Base-by-base conservation (phyloP, 2,329 filamentous ascomycete genomes). In the Geosmithia flava region DNA sequence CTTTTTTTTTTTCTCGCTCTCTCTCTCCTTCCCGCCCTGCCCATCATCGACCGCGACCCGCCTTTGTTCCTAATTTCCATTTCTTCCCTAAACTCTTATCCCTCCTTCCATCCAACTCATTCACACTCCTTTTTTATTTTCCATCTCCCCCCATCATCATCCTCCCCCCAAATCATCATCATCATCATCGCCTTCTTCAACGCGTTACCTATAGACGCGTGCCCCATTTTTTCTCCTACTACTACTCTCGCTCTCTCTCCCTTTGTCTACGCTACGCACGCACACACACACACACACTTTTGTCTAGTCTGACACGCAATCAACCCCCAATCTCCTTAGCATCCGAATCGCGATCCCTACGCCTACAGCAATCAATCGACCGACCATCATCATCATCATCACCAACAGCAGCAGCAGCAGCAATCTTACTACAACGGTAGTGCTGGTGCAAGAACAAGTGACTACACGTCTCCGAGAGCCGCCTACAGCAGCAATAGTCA, bases 381-480 rank as follows among this genome's bases (percentile, higher is more conserved):
- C 49, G 49, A 44, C 33, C 23, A 45, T 43, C 40, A 46, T 33
- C 39, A 15, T 47, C 44, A 19, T 44, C 48, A 49, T 42, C 58
- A 61, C 52, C 72, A 76, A 50, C 63, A 70, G 42, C 65, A 62
- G 47, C 50, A 61, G 33, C 63, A 70, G 42, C 65, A 62, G 47
- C 50, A 61, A 30, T 58, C 71, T 44, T 78, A 76, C 54, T 71
- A 71, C 60, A 73, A 70, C 66, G 64, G 66, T 51, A 61, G 64
- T 16, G 10, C 33, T 16, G 33, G 33, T 16, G 11, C 11, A 37
- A 16, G 33, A 13, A 37, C 11, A 5, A 13, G 23, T 27, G 23
- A 11, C 33, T 37, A 37, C 33, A 37, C 33, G 15, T 37, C 33
- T 11, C 33, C 33, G 13, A 37, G 33, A 11, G 33, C 29, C 29